phyloP scores from a whole-genome alignment of 2,329 filamentous ascomycete species.

The Corinectria fuckeliana region DNA sequence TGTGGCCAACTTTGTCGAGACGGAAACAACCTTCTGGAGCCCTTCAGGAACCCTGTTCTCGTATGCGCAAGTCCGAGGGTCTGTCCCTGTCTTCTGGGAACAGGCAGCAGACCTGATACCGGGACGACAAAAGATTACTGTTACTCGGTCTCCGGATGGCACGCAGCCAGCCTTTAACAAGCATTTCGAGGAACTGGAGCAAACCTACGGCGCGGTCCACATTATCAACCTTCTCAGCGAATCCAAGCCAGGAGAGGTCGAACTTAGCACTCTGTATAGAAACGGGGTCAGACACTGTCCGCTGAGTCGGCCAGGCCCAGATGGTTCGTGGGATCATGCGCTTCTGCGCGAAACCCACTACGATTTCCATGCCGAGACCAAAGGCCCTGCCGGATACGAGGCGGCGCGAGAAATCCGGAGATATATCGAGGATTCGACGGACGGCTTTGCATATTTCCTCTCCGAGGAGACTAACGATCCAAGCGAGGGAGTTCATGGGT shows the following conservation, averaged over 20 bases:
- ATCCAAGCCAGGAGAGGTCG: conserved; percentile 83
- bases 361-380: conserved; percentile 95
- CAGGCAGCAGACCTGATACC: conserved; percentile 87
- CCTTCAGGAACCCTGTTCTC: conserved; percentile 83
- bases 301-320: conserved; percentile 66
- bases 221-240: conserved; percentile 94
- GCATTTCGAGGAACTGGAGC: conserved; percentile 87
- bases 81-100: conserved; percentile 97
- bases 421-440: conserved; percentile 78
- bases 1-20: conserved; percentile 98
- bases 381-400: conserved; percentile 85
- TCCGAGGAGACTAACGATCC: conserved; percentile 72
- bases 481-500: conserved; percentile 50
- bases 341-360: conserved; percentile 85
- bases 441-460: conserved; percentile 92
- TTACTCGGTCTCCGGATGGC: conserved; percentile 87
- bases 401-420: conserved; percentile 84
- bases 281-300: conserved; percentile 78
- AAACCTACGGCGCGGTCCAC: conserved; percentile 88
- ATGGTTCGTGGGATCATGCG: conserved; percentile 69
- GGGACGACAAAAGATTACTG: conserved; percentile 90
- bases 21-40: conserved; percentile 90
- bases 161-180: conserved; percentile 95
- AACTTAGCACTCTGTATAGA: conserved; percentile 81
- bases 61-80: conserved; percentile 90